Conservation (phyloP, 2,329 filamentous ascomycete genomes). For the Coleophoma eucalyptorum region DNA sequence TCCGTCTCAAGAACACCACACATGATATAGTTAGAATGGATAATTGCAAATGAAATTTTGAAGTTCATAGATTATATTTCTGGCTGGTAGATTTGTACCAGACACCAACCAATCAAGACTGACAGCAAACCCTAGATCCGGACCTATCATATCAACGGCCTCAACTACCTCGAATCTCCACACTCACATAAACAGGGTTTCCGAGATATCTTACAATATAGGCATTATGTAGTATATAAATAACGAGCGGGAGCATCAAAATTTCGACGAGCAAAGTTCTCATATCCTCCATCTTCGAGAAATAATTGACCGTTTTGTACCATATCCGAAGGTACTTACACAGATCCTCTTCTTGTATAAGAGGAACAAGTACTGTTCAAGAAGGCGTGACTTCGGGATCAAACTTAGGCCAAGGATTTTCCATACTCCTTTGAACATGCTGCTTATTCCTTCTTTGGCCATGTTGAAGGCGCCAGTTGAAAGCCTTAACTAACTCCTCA, state of each 20-base stretch:
- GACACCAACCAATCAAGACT: too few relatives aligned
- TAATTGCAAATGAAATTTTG: too few relatives aligned
- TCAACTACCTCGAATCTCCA: too few relatives aligned
- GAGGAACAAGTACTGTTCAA: conserved; percentile 4
- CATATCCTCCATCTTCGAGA: conserved; percentile 3
- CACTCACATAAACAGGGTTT: too few relatives aligned
- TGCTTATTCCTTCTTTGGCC: conserved; percentile 17
- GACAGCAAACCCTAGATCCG: too few relatives aligned
- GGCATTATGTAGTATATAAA: conserved; percentile 2
- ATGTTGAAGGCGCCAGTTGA: conserved; percentile 22
- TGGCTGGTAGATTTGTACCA: too few relatives aligned
- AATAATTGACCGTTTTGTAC: conserved; percentile 2
- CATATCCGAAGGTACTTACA: neutral
- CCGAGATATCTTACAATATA: too few relatives aligned
- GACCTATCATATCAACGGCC: too few relatives aligned
- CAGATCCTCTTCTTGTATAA: conserved; percentile 1
- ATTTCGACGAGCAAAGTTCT: conserved; percentile 3
- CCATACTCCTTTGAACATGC: conserved; percentile 2
- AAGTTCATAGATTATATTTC: too few relatives aligned
- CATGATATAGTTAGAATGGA: too few relatives aligned
- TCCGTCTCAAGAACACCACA: too few relatives aligned
- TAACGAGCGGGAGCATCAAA: conserved; percentile 3
- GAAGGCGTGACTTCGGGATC: conserved; percentile 1
- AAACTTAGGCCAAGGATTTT: neutral
- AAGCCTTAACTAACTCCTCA: conserved; percentile 21